Evolutionary conservation across 805 yeast species (phyloP).

Genomic region (Wickerhamomyces xylosicus): DNA sequence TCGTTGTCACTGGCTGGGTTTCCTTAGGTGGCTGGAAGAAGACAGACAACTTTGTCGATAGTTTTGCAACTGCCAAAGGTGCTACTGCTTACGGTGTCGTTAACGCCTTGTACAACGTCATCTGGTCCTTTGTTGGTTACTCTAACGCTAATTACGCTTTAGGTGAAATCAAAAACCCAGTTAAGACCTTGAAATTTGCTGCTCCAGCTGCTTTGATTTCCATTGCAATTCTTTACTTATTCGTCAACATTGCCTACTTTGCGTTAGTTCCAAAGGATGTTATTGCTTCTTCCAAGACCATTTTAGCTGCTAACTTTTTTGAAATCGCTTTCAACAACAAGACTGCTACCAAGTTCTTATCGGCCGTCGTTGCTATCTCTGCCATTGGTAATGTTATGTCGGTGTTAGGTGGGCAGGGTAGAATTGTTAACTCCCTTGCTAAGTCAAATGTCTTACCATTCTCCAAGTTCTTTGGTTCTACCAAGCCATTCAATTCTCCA

Average conservation of each 20-base stretch:
- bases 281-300: constrained; percentile 48
- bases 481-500: constrained; percentile 67
- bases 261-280: constrained; percentile 70
- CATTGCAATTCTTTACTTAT: constrained; percentile 58
- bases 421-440: constrained; percentile 72
- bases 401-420: constrained; percentile 73
- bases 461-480: constrained; percentile 58
- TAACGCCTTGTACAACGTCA: constrained; percentile 69
- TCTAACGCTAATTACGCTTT: constrained; percentile 77
- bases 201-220: constrained; percentile 64
- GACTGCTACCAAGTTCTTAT: constrained; percentile 59
- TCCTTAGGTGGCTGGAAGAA: constrained; percentile 64
- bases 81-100: constrained; percentile 63
- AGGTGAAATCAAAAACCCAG: constrained; percentile 70
- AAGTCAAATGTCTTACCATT: constrained; percentile 77
- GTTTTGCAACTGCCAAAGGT: constrained; percentile 40
- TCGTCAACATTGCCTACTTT: constrained; percentile 70
- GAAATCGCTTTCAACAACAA: constrained; percentile 56
- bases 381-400: constrained; percentile 77
- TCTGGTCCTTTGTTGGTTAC: constrained; percentile 80
- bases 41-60: constrained; percentile 49
- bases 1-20: constrained; percentile 74
- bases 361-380: constrained; percentile 72
- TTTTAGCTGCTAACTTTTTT: constrained; percentile 71
- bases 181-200: constrained; percentile 54